Evolutionary conservation across 2,329 filamentous ascomycete genomes (phyloP).

Genomic region (Nothomitra cinnamomea): DNA sequence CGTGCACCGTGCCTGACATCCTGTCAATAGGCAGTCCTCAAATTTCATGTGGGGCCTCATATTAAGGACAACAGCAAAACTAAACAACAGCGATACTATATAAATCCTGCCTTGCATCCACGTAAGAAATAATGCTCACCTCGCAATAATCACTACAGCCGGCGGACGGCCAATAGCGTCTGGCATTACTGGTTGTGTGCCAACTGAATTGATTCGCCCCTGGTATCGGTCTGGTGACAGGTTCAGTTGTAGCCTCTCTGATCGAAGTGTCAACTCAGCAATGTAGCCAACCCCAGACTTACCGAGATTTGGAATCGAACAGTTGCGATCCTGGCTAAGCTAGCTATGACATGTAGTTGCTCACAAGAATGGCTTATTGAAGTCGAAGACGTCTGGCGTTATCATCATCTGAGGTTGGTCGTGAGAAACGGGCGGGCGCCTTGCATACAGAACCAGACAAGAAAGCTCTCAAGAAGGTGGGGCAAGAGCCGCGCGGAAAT

Average conservation of each 20-base stretch:
- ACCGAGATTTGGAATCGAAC: not conserved
- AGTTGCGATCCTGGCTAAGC: not conserved
- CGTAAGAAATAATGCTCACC: constrained; percentile 18
- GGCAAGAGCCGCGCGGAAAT: not conserved
- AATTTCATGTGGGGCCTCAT: constrained; percentile 9
- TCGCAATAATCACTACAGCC: constrained; percentile 31
- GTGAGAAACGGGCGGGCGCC: no score
- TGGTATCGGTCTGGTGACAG: no score
- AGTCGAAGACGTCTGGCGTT: not conserved
- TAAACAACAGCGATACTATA: no score
- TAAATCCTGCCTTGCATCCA: not conserved
- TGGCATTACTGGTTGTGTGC: not conserved
- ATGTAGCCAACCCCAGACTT: no score
- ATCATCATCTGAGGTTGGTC: not conserved
- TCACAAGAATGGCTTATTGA: not conserved
- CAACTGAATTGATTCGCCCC: no score
- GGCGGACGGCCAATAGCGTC: constrained; percentile 26
- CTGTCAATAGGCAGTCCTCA: constrained; percentile 1
- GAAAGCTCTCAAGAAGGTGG: not conserved
- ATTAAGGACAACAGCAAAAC: no score
- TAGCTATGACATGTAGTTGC: not conserved
- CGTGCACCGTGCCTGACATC: constrained; percentile 64
- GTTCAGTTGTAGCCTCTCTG: no score
- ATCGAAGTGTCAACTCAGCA: no score
- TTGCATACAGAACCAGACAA: no score